A percentile compares a stretch with the other conserved stretches of the same genome.
phyloP scores from a whole-genome alignment of 306 rosid genomes.

The Fagus crenata region DNA sequence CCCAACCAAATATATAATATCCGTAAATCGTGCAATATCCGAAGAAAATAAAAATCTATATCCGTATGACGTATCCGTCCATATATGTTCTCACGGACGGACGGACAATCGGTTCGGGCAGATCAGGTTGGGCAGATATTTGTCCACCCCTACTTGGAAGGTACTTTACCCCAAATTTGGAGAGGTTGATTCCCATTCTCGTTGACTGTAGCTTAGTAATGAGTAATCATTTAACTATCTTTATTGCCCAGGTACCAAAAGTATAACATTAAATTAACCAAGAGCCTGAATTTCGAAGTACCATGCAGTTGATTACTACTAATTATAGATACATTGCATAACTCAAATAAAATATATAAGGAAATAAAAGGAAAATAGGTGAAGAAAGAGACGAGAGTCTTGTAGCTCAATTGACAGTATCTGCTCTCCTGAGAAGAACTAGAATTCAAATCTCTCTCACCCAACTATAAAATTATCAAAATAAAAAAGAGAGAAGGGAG shows the following conservation, averaged over 20 bases:
- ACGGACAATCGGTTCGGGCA: too few species aligned
- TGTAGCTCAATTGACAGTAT: too few species aligned
- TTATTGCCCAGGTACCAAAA: not conserved
- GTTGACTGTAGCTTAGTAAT: not conserved
- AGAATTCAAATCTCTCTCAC: too few species aligned
- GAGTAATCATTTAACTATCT: not conserved
- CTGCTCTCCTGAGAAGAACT: too few species aligned
- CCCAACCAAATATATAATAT: too few species aligned
- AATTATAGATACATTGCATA: conserved; percentile 26
- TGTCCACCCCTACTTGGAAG: too few species aligned
- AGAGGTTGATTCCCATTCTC: not conserved
- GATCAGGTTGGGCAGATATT: too few species aligned
- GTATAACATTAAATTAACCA: not conserved
- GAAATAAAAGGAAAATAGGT: not conserved
- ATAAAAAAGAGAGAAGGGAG: not conserved
- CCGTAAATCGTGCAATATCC: too few species aligned
- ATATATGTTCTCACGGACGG: too few species aligned
- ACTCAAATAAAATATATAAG: conserved; percentile 19
- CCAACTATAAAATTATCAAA: not conserved
- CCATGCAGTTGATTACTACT: conserved; percentile 18
- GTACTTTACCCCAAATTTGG: too few species aligned
- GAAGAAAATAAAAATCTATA: too few species aligned
- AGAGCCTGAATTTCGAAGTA: not conserved
- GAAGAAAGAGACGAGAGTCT: conserved; percentile 13
- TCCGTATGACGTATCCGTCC: too few species aligned